Evolutionary conservation across 2,329 filamentous ascomycete species (phyloP).

Genomic region (Beauveria pseudobassiana): DNA sequence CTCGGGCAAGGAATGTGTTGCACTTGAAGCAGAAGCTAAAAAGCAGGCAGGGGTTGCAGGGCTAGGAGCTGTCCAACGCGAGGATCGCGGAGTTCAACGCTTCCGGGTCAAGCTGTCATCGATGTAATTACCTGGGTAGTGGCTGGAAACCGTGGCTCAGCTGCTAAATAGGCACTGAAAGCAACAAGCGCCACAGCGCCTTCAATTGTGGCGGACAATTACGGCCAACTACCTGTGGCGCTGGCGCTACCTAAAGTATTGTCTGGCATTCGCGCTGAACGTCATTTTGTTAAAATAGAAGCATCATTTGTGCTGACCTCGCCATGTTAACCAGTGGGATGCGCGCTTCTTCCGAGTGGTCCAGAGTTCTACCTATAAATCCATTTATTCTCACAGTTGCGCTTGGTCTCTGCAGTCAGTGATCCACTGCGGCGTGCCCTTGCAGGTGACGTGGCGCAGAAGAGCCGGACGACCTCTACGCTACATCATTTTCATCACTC

Average conservation of each 20-base stretch:
- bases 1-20: not conserved
- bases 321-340: not conserved
- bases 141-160: not conserved
- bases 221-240: not conserved
- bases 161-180: not conserved
- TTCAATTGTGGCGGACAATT: not conserved
- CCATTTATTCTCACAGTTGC: too few species aligned
- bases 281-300: not conserved
- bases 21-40: not conserved
- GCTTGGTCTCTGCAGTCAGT: too few species aligned
- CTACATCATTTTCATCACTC: not conserved
- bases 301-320: not conserved
- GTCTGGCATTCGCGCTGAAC: not conserved
- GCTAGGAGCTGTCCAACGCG: not conserved
- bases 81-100: slow-evolving; percentile 15
- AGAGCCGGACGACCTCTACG: not conserved
- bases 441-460: slow-evolving; percentile 4
- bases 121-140: not conserved
- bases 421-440: not conserved
- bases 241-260: not conserved
- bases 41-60: not conserved
- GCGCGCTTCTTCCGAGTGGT: too few species aligned
- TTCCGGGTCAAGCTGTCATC: slow-evolving; percentile 23
- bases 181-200: not conserved
- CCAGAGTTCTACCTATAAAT: too few species aligned